phyloP scores from a whole-genome alignment of 257 asterid species.

The Nicotiana otophora region DNA sequence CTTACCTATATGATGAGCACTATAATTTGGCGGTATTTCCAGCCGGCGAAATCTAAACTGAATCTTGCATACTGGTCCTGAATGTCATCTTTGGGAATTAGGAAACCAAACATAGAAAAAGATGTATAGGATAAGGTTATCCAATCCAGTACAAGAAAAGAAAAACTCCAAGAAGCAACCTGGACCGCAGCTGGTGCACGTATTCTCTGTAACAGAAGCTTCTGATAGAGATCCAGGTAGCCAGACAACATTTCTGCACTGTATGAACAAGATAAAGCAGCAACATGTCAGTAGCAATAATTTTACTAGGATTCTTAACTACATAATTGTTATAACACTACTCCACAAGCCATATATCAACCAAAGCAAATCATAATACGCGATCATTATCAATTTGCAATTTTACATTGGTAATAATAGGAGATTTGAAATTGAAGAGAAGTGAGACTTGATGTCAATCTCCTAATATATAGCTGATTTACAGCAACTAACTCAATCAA shows the following conservation, averaged over 20 bases:
- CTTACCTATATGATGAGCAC: conserved; percentile 77
- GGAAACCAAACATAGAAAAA: conserved; percentile 16
- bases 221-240: conserved; percentile 87
- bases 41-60: conserved; percentile 87
- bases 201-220: conserved; percentile 60
- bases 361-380: too few species aligned
- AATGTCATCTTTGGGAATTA: conserved; percentile 12
- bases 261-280: conserved; percentile 22
- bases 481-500: too few species aligned
- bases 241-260: conserved; percentile 96
- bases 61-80: conserved; percentile 85
- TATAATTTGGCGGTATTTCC: conserved; percentile 86
- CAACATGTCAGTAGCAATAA: not conserved
- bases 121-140: not conserved
- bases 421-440: too few species aligned
- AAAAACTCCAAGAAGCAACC: conserved; percentile 34
- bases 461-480: too few species aligned
- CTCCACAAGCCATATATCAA: too few species aligned
- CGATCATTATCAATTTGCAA: too few species aligned
- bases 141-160: conserved; percentile 3
- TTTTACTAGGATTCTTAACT: too few species aligned
- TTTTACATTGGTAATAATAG: too few species aligned
- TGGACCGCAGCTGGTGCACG: conserved; percentile 77
- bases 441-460: too few species aligned
- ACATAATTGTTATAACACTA: too few species aligned